Percentiles rank a stretch among this genome's conserved stretches.
Conservation (phyloP, 2,329 filamentous ascomycete species). For the Fusarium aywerte region DNA sequence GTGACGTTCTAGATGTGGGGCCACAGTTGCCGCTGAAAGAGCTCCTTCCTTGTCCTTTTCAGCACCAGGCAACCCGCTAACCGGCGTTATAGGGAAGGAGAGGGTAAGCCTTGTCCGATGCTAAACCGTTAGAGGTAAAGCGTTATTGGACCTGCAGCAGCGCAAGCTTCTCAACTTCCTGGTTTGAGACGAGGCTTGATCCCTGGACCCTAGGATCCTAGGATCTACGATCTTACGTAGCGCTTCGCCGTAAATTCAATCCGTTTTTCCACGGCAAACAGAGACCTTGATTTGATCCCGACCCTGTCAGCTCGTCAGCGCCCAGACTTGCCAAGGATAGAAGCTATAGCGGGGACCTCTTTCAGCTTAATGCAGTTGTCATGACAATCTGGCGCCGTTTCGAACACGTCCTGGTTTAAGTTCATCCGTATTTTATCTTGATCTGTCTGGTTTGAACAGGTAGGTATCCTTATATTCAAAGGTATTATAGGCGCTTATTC, state of each 20-base stretch:
- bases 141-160: constrained; percentile 35
- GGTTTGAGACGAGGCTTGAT: constrained; percentile 22
- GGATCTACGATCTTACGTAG: constrained; percentile 43
- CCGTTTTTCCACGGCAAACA: constrained; percentile 9
- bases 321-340: constrained; percentile 31
- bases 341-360: constrained; percentile 16
- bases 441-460: not conserved
- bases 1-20: constrained; percentile 39
- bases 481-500: not conserved
- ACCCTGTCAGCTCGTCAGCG: constrained; percentile 26
- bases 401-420: constrained; percentile 15
- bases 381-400: constrained; percentile 46
- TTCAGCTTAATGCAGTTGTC: constrained; percentile 42
- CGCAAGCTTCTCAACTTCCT: constrained; percentile 20
- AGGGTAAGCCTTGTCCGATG: not conserved
- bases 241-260: constrained; percentile 24
- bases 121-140: constrained; percentile 20
- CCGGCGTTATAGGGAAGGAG: constrained; percentile 25
- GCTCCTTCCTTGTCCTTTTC: constrained; percentile 2
- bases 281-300: constrained; percentile 17
- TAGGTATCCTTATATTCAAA: not conserved
- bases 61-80: constrained; percentile 43
- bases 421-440: constrained; percentile 8
- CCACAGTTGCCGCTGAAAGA: constrained; percentile 8
- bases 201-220: constrained; percentile 38